Base-by-base conservation (phyloP, 106 monocot genomes). In the Platanthera zijinensis region DNA sequence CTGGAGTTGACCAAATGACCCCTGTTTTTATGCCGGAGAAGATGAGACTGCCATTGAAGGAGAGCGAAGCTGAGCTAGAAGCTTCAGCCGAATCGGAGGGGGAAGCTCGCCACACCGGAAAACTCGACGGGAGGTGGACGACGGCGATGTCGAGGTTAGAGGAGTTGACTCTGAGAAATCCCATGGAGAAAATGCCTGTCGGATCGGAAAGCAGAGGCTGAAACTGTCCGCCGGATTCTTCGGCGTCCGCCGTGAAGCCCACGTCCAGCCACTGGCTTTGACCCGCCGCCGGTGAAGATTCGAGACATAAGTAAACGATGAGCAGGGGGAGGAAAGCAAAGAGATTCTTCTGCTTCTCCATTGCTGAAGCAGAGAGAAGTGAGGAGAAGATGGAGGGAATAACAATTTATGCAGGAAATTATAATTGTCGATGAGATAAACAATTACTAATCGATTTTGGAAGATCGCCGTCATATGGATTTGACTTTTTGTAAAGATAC, bases 161-260 rank as follows among this genome's bases (percentile, higher is more conserved):
- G 14, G 83, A 62, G 54, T 79, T 57, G 67, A 82, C 56, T 4
- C 52, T 77, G 73, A 88, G 86, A 79, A 91, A 91, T 5, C 86
- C 91, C 14, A 91, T 51, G 17, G 88, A 79, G 82, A 91, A 88
- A 19, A 57, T 50, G 63, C 80, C 84, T 19, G 80, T 83, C 1
- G 86, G 86, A n/a, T 91, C 91, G 32, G 85, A 12, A 39, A 91
- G 84, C n/a, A 91, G 63, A 7, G 85, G 69, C 47, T 91, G 85
- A 77, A 91, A 88, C 9, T 50, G 46, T n/a, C 50, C 72, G 0
- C 21, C 11, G 8, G 72, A 51, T 22, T 2, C 21, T 1, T 72
- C 72, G 51, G 21, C 10, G 50, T 0, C 22, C 4, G 72, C 72
- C 18, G 3, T 50, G 51, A 72, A 72, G 22, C 72, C 72, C 11